Evolutionary conservation across 2,329 filamentous ascomycete genomes (phyloP), one percentile per base, ranked within the genome.

Genomic region (Penicillium sp.): DNA sequence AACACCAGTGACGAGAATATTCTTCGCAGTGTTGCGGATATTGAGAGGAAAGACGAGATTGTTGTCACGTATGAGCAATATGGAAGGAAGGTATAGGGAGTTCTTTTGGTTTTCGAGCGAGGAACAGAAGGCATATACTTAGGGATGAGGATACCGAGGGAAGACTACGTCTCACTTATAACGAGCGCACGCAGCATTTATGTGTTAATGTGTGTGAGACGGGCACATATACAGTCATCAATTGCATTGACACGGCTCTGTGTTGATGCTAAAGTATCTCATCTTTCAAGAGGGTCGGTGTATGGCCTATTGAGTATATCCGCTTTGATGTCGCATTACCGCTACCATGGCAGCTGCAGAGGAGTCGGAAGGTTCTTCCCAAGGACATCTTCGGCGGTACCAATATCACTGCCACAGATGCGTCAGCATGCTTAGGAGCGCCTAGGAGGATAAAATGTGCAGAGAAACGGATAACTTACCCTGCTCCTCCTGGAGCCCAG

Each of bases 401-500:
- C 84, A 63, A 88, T 87, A 62, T 88, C 84, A 51, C 81, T 83
- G 60, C 59, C 50, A 28, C 54, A 46, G 33, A 28, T 41, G 49
- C 16, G 53, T 52, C 27, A 42, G 31, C 30, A 18, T 38, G 13
- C n/a, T n/a, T n/a, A n/a, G n/a, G n/a, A n/a, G n/a, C n/a, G 44
- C 46, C 12, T 44, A 19, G 38, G 40, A 19, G 38, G 39, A 5
- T 14, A 25, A 41, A 25, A 7, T 25, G 22, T 5, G 22, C 14
- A 27, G 4, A 13, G 35, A 44, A 27, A 22, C 13, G 37, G 11
- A 19, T 33, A 57, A 71, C 80, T 72, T 71, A 85, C 83, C 72
- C 65, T 49, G 85, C 78, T 57, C 86, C 86, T 56, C 84, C 74
- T 2, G 86, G 86, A 29, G 86, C 86, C 86, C 86, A 89, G 59